Conservation (phyloP, 176 grass and related monocot genomes). For the Saccharum spontaneum region DNA sequence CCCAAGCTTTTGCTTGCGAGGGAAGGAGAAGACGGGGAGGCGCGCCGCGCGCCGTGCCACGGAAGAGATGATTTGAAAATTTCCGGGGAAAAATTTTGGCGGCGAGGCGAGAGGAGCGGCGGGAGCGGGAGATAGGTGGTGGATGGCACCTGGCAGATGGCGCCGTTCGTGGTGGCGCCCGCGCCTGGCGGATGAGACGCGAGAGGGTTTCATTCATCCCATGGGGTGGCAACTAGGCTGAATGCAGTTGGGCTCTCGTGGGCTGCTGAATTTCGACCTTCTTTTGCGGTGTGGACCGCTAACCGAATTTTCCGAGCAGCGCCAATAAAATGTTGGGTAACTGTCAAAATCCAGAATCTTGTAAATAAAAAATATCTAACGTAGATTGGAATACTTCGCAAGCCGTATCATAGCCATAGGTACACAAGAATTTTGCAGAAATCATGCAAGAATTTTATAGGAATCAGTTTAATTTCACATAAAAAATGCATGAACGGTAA, state of each 20-base stretch:
- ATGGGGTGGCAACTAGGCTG: background rate
- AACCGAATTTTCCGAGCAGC: background rate
- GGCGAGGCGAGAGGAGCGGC: background rate
- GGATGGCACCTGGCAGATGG: background rate
- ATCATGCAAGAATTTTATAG: too few species aligned
- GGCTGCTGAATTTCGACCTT: background rate
- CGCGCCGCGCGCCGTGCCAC: constrained; percentile 25
- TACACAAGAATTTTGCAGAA: too few species aligned
- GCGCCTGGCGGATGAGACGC: background rate
- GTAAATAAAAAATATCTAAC: too few species aligned
- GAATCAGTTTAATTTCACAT: too few species aligned
- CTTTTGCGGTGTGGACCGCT: background rate
- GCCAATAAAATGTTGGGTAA: background rate
- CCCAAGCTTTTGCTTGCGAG: constrained; percentile 17
- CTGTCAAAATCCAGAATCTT: too few species aligned
- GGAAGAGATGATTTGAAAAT: constrained; percentile 36
- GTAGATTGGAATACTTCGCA: too few species aligned
- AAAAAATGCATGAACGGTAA: too few species aligned
- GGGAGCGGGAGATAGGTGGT: background rate
- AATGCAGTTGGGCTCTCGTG: background rate
- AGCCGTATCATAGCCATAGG: too few species aligned
- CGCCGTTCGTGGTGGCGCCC: background rate
- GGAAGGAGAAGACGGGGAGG: constrained; percentile 24
- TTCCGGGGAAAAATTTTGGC: constrained; percentile 10
- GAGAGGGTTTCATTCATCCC: background rate